These are phyloP conservation scores for Suillus plorans DNA, from an alignment of 768 basidiomycete genomes.

Conservation along the genomic window DNA sequence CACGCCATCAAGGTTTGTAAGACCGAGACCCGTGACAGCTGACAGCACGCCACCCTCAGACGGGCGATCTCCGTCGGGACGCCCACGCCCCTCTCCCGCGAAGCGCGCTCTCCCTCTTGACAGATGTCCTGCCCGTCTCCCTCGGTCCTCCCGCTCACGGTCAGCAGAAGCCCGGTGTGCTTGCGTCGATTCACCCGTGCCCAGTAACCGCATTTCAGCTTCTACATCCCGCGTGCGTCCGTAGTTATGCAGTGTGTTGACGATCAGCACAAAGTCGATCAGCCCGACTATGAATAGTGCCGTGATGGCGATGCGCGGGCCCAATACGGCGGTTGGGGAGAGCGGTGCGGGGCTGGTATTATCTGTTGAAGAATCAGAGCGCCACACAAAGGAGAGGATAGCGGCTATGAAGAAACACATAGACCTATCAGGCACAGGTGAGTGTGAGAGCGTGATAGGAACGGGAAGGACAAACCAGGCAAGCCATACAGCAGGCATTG, in stretches of 20 bases:
- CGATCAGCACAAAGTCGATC: conserved; percentile 59
- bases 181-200: neutral
- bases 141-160: conserved; percentile 8
- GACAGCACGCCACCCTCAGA: conserved; percentile 18
- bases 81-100: conserved; percentile 2
- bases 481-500: conserved; percentile 69
- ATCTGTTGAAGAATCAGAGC: conserved; percentile 51
- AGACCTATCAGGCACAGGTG: conserved; percentile 40
- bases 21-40: conserved; percentile 28
- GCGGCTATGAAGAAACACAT: conserved; percentile 64
- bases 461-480: conserved; percentile 47
- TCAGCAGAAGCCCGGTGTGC: neutral
- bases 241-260: conserved; percentile 62
- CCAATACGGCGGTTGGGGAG: conserved; percentile 39
- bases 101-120: conserved; percentile 9
- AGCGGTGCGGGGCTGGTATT: conserved; percentile 35
- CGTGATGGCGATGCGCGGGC: conserved; percentile 56
- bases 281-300: conserved; percentile 55
- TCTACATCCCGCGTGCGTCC: conserved; percentile 26
- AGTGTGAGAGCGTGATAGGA: neutral
- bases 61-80: neutral
- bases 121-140: neutral
- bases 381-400: conserved; percentile 69
- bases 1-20: conserved; percentile 22
- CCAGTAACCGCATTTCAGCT: neutral